Evolutionary conservation across 2,329 filamentous ascomycete species (phyloP).

Genomic region (Aspergillus intermedius): DNA sequence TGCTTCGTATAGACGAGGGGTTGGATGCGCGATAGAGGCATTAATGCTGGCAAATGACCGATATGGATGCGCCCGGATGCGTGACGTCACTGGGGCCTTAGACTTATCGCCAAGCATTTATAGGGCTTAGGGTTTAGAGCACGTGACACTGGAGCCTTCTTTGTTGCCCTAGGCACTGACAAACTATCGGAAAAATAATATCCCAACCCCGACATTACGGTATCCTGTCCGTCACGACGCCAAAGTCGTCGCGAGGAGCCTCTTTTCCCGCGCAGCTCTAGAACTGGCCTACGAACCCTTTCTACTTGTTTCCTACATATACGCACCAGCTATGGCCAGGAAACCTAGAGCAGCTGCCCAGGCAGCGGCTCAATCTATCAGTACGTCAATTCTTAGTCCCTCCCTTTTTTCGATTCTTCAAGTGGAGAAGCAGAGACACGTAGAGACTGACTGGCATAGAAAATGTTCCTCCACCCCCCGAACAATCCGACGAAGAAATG

Average conservation of each 20-base stretch:
- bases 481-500: constrained; percentile 43
- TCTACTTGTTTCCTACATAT: not conserved
- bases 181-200: too few species aligned
- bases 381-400: constrained; percentile 24
- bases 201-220: too few species aligned
- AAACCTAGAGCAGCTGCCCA: constrained; percentile 42
- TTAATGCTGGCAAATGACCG: not conserved
- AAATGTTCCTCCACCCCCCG: constrained; percentile 35
- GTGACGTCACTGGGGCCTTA: too few species aligned
- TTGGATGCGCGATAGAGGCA: not conserved
- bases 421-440: not conserved
- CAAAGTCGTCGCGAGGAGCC: not conserved
- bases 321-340: constrained; percentile 32
- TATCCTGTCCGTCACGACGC: not conserved
- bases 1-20: not conserved
- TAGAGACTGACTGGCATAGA: constrained; percentile 25
- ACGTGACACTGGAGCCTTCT: too few species aligned
- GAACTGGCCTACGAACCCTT: not conserved
- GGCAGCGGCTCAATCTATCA: constrained; percentile 41
- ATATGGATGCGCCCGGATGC: not conserved
- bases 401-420: not conserved
- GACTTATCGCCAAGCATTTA: too few species aligned
- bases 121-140: too few species aligned
- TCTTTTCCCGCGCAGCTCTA: not conserved
- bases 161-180: too few species aligned